phyloP scores from a whole-genome alignment of 345 rosid species.

The Citrus maxima region DNA sequence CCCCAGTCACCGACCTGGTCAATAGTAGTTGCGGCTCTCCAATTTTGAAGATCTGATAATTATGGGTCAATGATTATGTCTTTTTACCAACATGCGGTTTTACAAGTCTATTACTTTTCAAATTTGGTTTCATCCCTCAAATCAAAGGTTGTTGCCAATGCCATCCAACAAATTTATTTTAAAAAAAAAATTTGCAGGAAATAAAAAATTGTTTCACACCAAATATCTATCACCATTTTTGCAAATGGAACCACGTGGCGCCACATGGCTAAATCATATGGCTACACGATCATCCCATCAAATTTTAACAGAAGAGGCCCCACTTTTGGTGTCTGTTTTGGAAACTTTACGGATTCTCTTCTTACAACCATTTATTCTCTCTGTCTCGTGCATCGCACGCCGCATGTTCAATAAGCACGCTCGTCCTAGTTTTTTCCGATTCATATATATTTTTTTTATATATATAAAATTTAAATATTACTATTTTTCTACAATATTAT shows the following conservation, averaged over 20 bases:
- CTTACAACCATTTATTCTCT: neutral
- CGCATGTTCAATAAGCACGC: neutral
- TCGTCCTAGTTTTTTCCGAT: neutral
- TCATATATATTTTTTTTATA: no score
- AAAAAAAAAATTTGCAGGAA: neutral
- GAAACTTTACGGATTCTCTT: neutral
- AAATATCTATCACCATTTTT: no score
- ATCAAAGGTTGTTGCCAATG: neutral
- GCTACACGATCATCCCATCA: neutral
- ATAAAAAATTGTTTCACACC: neutral
- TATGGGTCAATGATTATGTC: neutral
- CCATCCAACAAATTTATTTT: neutral
- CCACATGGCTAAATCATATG: slow-evolving; percentile 3
- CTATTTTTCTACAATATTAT: neutral
- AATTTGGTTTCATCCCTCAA: neutral
- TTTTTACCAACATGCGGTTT: neutral
- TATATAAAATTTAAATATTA: no score
- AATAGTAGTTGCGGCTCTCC: neutral
- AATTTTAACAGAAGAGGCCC: neutral
- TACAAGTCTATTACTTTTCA: neutral
- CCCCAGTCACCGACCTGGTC: neutral
- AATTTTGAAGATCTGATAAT: neutral
- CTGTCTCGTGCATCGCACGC: neutral
- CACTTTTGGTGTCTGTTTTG: neutral
- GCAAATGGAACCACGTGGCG: neutral